Evolutionary conservation across 106 monocot species (phyloP).

Genomic region (Ottelia alismoides): DNA sequence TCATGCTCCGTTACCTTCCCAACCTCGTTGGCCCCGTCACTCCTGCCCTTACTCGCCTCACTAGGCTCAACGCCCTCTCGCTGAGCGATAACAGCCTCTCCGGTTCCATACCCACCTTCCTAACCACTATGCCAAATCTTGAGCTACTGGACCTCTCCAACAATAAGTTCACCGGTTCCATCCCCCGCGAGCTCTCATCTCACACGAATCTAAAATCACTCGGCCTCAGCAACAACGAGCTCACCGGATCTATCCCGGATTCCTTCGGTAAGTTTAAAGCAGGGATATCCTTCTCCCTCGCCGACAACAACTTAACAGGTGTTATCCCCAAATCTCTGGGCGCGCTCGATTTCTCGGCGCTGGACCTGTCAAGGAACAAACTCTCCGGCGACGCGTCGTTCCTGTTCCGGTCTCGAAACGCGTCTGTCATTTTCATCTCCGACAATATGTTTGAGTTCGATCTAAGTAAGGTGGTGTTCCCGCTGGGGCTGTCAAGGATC

Average conservation of each 20-base stretch:
- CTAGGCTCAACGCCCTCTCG: no score
- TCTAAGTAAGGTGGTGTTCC: no score
- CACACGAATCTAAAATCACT: no score
- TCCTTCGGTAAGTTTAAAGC: background rate
- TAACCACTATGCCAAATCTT: constrained; percentile 4
- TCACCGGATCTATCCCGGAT: constrained; percentile 3
- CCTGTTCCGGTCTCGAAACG: background rate
- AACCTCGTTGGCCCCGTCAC: background rate
- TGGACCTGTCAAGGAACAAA: no score
- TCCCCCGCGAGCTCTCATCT: no score
- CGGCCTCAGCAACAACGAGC: background rate
- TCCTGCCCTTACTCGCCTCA: no score
- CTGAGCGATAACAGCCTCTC: constrained; percentile 1
- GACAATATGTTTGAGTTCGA: no score
- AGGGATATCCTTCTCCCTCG: background rate
- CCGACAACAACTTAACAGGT: no score
- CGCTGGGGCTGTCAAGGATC: no score
- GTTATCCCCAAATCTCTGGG: no score
- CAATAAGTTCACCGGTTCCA: no score
- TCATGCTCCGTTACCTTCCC: background rate
- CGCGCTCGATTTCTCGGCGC: no score
- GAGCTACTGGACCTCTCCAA: constrained; percentile 2
- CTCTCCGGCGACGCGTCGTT: constrained; percentile 4
- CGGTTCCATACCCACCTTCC: constrained; percentile 23
- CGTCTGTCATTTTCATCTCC: background rate